Base-by-base conservation (phyloP, 257 asterid genomes). In the Hygrophila difformis region DNA sequence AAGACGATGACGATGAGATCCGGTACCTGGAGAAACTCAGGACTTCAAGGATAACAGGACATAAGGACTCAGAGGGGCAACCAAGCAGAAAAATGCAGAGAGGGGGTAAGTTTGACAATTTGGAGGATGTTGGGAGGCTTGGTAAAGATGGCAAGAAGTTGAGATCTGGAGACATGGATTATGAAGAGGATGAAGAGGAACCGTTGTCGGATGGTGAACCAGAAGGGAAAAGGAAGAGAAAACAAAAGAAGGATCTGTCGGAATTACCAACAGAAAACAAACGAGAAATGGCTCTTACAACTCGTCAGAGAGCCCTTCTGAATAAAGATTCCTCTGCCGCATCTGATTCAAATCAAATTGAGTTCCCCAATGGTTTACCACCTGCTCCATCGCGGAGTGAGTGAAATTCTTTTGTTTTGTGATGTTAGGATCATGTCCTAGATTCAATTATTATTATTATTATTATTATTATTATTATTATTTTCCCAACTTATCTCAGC, bases 361-460 rank as follows among this genome's bases (percentile, higher is more conserved):
- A 84, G 65, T 84, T 76, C 62, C 94, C 97, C 9, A 69, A 74
- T 53, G 94, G 97, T 46, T 71, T 88, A 57, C 97, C 91, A 13
- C 97, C 95, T 16, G 88, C 94, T 7, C 79, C 94, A 33, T 68
- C 95, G 65, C 77, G 87, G 72, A 88, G 97, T 84, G 19, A 72
- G 94, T 53, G 53, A 53, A 14, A 8, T 24, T 8, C 12, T 61
- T 56, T 57, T 36, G 49, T 46, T 9, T 37, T 24, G 4, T 36
- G 23, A 50, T 36, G 23, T 42, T 22, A 28, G 0, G 5, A 41
- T 55, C 3, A 23, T 26, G 46, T 62, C 17, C 38, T 53, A 39
- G 34, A 40, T 44, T 36, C 65, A 12, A 9, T 33, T 9, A 2
- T 28, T 49, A n/a, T n/a, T n/a, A n/a, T n/a, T n/a, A n/a, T n/a